phyloP scores from a whole-genome alignment of 2,329 filamentous ascomycete genomes.

The Cytospora schulzeri region DNA sequence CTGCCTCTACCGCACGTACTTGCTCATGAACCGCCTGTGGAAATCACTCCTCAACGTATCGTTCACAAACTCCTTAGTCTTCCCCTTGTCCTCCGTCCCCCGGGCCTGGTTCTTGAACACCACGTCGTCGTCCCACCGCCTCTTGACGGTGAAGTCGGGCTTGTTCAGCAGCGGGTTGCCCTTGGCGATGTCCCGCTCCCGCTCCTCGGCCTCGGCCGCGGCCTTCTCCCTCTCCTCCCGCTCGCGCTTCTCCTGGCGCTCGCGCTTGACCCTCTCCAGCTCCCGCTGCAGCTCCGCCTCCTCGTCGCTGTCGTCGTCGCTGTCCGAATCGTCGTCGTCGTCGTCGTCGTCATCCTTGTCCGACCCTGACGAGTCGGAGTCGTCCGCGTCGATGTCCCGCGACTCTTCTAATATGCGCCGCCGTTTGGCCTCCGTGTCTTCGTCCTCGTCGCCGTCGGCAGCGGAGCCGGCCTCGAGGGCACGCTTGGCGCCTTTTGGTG shows the following conservation, averaged over 20 bases:
- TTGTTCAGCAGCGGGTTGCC: conserved; percentile 91
- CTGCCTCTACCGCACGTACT: conserved; percentile 57
- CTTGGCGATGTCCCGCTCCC: conserved; percentile 84
- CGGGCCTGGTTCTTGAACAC: conserved; percentile 99
- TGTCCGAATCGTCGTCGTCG: conserved; percentile 50
- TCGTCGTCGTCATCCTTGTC: conserved; percentile 56
- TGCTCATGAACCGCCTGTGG: conserved; percentile 93
- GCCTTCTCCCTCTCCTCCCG: conserved; percentile 79
- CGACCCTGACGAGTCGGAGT: conserved; percentile 51
- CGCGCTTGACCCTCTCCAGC: conserved; percentile 88
- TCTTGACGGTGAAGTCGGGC: conserved; percentile 85
- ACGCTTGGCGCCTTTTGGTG: conserved; percentile 60
- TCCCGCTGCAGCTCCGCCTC: conserved; percentile 89
- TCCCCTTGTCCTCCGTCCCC: conserved; percentile 86
- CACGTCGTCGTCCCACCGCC: conserved; percentile 95
- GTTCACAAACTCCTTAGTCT: conserved; percentile 95
- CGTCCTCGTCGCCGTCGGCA: conserved; percentile 48
- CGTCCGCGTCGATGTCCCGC: conserved; percentile 81
- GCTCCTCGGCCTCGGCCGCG: conserved; percentile 78
- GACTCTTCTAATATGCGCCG: conserved; percentile 86
- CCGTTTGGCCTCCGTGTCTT: conserved; percentile 79
- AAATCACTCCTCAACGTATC: conserved; percentile 93
- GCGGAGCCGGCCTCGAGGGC: conserved; percentile 55
- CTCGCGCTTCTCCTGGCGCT: conserved; percentile 79
- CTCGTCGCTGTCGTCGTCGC: conserved; percentile 73